Evolutionary conservation across 1,139 yeast species (phyloP), one percentile per base, ranked within the genome.

Genomic region (Geotrichum citri-aurantii): DNA sequence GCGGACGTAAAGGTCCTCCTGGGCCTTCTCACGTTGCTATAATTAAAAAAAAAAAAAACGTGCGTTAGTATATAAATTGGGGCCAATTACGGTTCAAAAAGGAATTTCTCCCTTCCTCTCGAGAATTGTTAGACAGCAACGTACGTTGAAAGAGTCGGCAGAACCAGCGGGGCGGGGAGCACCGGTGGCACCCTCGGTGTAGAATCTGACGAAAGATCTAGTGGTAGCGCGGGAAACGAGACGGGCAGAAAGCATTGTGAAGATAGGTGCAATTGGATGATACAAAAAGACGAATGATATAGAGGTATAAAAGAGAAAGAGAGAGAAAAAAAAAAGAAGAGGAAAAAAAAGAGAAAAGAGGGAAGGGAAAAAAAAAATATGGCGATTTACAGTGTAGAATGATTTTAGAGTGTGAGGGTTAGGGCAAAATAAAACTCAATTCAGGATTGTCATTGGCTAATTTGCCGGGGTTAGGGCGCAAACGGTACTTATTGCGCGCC

Each of bases 21-120:
- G 80, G 62, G 89, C 89, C 75, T 81, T 81, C 74, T 85, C 91
- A 69, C 90, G 84, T 72, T 84, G 81, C 80, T 78, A 62, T 47
- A 49, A 33, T 40, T 8, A 7, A 2, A 29, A 7, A 19, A 31
- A 50, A 50, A 12, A 50, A 21, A 37, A 1, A n/a, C 5, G 21
- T 12, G 12, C 12, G 51, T 47, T 19, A 42, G 48, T 40, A 40
- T 17, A 11, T 6, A 33, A 23, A 27, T 26, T 52, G 3, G 48
- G 4, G 26, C 31, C 6, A 24, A 44, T 21, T 11, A 44, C 26
- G n/a, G 6, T 5, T 11, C n/a, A n/a, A n/a, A n/a, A n/a, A n/a
- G n/a, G n/a, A n/a, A n/a, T n/a, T n/a, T n/a, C n/a, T n/a, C n/a
- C n/a, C n/a, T n/a, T n/a, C n/a, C n/a, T 11, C 21, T 11, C 48